Percentiles rank a stretch among this genome's conserved stretches.
phyloP scores from a whole-genome alignment of 495 filamentous ascomycete species.

The Margaritispora aquatica region DNA sequence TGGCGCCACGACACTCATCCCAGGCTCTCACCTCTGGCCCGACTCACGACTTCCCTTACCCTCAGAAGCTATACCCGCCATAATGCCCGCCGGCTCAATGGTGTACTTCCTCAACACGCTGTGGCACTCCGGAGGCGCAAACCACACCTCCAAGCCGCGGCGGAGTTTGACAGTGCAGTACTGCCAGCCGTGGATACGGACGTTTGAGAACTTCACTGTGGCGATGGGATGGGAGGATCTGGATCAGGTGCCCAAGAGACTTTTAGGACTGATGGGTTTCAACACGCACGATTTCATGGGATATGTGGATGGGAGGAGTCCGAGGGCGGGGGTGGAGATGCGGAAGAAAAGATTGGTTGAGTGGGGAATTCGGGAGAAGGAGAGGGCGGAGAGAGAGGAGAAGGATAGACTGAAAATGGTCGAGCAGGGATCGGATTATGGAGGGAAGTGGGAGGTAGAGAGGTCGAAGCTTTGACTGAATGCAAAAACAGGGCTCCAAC shows the following conservation, averaged over 20 bases:
- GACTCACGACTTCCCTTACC: conserved; percentile 20
- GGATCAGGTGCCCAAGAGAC: conserved; percentile 19
- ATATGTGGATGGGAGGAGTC: conserved; percentile 21
- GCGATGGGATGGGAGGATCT: conserved; percentile 26
- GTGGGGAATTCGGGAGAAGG: conserved; percentile 18
- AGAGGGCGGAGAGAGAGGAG: neutral
- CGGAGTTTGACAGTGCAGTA: conserved; percentile 28
- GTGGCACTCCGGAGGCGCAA: conserved; percentile 34
- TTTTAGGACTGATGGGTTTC: conserved; percentile 21
- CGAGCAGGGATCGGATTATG: neutral
- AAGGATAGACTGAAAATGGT: neutral
- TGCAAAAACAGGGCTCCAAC: no score
- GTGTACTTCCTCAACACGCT: conserved; percentile 33
- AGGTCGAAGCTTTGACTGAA: neutral
- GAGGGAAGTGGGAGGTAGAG: neutral
- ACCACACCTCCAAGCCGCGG: conserved; percentile 22
- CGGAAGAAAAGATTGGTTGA: conserved; percentile 25
- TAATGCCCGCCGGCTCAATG: conserved; percentile 32
- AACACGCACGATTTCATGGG: conserved; percentile 24
- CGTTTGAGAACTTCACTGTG: conserved; percentile 28
- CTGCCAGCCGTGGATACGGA: conserved; percentile 30
- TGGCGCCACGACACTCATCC: conserved; percentile 39
- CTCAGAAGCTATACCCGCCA: conserved; percentile 25
- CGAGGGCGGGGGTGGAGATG: conserved; percentile 21
- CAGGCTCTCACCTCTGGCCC: conserved; percentile 37